A percentile compares a stretch with the other conserved stretches of the same genome.
Conservation (phyloP, 2,329 filamentous ascomycete species). For the Podosphaera fusca region DNA sequence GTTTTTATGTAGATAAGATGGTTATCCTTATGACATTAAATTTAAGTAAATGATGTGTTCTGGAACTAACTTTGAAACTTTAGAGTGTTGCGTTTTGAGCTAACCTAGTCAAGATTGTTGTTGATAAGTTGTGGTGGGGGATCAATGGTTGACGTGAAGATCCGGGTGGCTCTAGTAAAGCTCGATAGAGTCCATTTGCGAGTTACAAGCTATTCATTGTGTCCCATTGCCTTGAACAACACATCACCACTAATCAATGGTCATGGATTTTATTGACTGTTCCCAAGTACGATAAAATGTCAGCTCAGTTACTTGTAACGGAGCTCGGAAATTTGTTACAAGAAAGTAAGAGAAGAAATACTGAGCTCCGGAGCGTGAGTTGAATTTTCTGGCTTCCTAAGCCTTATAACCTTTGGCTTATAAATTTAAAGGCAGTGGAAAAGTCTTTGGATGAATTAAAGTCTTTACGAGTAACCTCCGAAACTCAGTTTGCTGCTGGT, state of each 20-base stretch:
- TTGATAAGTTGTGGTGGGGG: neutral
- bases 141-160: neutral
- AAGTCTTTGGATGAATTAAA: conserved; percentile 83
- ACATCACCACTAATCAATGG: neutral
- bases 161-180: neutral
- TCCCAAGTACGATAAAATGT: conserved; percentile 32
- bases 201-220: neutral
- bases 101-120: neutral
- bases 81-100: neutral
- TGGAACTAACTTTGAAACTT: neutral
- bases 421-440: conserved; percentile 48
- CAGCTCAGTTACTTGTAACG: conserved; percentile 66
- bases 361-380: conserved; percentile 60
- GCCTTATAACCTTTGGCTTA: neutral
- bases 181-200: neutral
- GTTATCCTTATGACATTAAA: too few species aligned
- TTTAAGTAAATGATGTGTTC: neutral
- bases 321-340: conserved; percentile 81
- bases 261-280: conserved; percentile 8
- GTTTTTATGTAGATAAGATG: neutral
- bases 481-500: conserved; percentile 27
- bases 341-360: conserved; percentile 87
- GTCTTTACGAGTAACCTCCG: conserved; percentile 46
- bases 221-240: neutral
- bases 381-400: neutral